Percentiles rank a stretch among this genome's conserved stretches.
Evolutionary conservation across 805 yeast genomes (phyloP).

Genomic region (Yarrowia sp.): DNA sequence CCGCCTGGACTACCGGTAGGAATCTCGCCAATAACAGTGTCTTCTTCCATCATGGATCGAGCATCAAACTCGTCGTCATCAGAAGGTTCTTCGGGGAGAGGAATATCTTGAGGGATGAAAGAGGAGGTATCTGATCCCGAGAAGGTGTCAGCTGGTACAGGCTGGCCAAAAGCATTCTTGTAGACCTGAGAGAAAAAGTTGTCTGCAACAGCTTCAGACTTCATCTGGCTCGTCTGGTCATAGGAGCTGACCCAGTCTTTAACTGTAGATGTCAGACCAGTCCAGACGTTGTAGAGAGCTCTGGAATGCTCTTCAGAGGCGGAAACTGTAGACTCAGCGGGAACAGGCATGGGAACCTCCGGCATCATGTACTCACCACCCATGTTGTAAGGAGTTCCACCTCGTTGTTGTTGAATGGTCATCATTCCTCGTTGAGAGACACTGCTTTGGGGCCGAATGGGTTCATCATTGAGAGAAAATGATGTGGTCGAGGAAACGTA

Average conservation of each 20-base stretch:
- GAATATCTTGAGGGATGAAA: constrained; percentile 8
- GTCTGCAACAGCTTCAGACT: constrained; percentile 9
- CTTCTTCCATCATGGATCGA: constrained; percentile 18
- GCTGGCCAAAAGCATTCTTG: constrained; percentile 20
- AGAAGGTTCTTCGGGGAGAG: constrained; percentile 17
- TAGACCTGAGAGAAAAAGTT: constrained; percentile 31
- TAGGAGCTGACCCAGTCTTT: constrained; percentile 29
- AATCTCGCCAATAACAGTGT: constrained; percentile 13
- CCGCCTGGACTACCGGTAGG: neutral
- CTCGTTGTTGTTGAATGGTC: neutral
- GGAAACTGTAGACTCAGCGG: constrained; percentile 1
- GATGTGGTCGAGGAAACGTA: neutral
- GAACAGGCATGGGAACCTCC: neutral
- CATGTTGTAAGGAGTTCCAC: neutral
- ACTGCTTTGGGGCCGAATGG: constrained; percentile 23
- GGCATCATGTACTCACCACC: constrained; percentile 17
- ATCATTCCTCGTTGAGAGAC: constrained; percentile 16
- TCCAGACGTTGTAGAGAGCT: constrained; percentile 31
- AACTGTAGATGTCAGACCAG: constrained; percentile 19
- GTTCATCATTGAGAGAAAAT: constrained; percentile 17
- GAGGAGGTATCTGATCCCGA: neutral
- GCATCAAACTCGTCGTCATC: constrained; percentile 33
- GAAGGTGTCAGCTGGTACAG: neutral
- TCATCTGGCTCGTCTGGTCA: neutral
- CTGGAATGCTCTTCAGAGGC: constrained; percentile 32